Evolutionary conservation across 192 early-diverging fungal species (phyloP).

Genomic region (Coemansia sp.): DNA sequence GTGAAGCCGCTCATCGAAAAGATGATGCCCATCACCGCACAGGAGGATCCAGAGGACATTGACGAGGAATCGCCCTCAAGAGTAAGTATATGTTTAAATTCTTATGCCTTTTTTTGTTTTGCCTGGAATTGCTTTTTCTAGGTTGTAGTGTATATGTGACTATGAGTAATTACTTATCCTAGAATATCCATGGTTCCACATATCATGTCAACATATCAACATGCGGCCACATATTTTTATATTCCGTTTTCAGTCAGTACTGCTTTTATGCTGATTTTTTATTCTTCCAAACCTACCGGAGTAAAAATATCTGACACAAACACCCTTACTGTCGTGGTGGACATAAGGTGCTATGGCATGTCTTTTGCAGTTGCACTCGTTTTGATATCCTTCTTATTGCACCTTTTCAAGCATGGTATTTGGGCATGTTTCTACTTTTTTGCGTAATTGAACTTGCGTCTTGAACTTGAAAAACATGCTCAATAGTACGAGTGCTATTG

Average conservation of each 20-base stretch:
- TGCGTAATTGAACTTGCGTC: too few relatives aligned
- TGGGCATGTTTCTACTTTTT: neutral
- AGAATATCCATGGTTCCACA: neutral
- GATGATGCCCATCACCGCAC: conserved; percentile 81
- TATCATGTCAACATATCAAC: neutral
- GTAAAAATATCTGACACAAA: too few relatives aligned
- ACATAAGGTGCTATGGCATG: too few relatives aligned
- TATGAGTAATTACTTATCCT: neutral
- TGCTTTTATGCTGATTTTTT: too few relatives aligned
- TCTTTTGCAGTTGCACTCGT: too few relatives aligned
- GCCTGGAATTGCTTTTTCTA: neutral
- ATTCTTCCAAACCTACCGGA: too few relatives aligned
- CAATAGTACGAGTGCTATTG: too few relatives aligned
- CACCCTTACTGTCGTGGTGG: too few relatives aligned
- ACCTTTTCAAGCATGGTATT: neutral
- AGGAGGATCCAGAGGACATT: conserved; percentile 74
- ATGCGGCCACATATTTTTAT: neutral
- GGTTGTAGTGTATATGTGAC: neutral
- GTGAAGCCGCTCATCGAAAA: conserved; percentile 75
- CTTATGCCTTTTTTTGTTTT: neutral
- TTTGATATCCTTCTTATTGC: neutral
- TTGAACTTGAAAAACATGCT: too few relatives aligned
- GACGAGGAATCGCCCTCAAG: conserved; percentile 83
- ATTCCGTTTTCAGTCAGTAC: too few relatives aligned
- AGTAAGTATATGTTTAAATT: conserved; percentile 20